Base-by-base conservation (phyloP, 176 grass and related monocot genomes). In the Triticum turgidum region DNA sequence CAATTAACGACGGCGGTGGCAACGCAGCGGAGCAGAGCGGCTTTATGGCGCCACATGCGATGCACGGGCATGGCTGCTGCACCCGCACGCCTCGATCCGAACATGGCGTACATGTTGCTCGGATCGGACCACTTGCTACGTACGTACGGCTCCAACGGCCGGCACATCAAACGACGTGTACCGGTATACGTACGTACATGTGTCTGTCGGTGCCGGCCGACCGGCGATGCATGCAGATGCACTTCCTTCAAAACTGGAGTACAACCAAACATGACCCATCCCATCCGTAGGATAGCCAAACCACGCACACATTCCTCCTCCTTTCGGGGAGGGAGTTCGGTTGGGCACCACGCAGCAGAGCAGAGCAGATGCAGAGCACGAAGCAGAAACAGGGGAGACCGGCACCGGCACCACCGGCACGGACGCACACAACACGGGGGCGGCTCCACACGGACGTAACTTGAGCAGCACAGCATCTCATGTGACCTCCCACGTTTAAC, bases 361-460 rank as follows among this genome's bases (percentile, higher is more conserved):
- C 8, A 41, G 39, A 35, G 42, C 42, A 44, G 42, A 44, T 11
- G 42, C 42, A 12, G 44, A 12, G 11, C 44, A 47, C 11, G 11
- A 47, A 47, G 1, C 45, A 49, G 4, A 49, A 14, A 49, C 45
- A 14, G 12, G 12, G 45, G 3, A 0, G 37, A 38, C 42, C 42
- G 3, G 41, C 12, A 49, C 49, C 47, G 47, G 13, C 47, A 51
- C 45, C 45, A 51, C 45, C 45, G 45, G 49, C 49, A 52, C 62
- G 11, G 44, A n/a, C 52, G 76, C 78, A 39, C 11, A 77, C 14
- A 78, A 90, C 88, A 90, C 79, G 79, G 88, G 64, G 24, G 71
- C 3, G 72, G 84, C 84, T 30, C 41, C 82, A 44, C 24, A 18
- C n/a, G 7, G 33, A 3, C 41, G 13, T 21, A 41, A 52, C 44